These are phyloP conservation scores for Aspergillus sp. DNA, from an alignment of 2,329 filamentous ascomycete species.

Conservation along the genomic window DNA sequence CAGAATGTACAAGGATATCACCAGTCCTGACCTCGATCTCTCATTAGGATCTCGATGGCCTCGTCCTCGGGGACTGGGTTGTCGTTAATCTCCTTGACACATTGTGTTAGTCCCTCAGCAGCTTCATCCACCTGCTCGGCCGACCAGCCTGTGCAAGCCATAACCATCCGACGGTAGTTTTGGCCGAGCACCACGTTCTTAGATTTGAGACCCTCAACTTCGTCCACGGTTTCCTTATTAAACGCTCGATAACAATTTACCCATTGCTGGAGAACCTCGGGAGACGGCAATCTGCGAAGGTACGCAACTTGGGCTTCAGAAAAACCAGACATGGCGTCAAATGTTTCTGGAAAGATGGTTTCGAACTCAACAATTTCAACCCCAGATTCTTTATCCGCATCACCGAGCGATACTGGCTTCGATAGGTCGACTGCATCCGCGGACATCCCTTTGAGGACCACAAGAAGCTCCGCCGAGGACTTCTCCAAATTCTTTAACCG, in stretches of 20 bases:
- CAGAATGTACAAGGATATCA: conserved; percentile 18
- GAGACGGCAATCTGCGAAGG: conserved; percentile 56
- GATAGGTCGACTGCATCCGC: conserved; percentile 44
- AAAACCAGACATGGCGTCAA: conserved; percentile 43
- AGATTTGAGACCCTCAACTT: conserved; percentile 70
- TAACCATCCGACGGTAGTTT: conserved; percentile 85
- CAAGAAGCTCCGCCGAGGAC: conserved; percentile 69
- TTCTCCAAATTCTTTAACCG: conserved; percentile 76
- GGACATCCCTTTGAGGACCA: conserved; percentile 51
- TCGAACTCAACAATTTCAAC: conserved; percentile 37
- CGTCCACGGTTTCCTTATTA: conserved; percentile 65
- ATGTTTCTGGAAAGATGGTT: conserved; percentile 36
- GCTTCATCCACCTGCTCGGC: conserved; percentile 78
- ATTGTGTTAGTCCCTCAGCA: conserved; percentile 75
- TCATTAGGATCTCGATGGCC: conserved; percentile 47
- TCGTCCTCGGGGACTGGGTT: conserved; percentile 45
- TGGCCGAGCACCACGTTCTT: conserved; percentile 80
- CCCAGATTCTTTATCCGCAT: conserved; percentile 47
- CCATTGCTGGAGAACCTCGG: conserved; percentile 63
- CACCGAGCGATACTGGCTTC: conserved; percentile 48
- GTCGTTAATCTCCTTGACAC: conserved; percentile 77
- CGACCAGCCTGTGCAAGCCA: conserved; percentile 76
- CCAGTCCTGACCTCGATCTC: conserved; percentile 47
- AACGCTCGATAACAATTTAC: conserved; percentile 69
- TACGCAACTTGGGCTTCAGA: conserved; percentile 44